Evolutionary conservation across 2,329 filamentous ascomycete species (phyloP), one percentile per base, ranked within the genome.

Genomic region (Lasiodiplodia gonubiensis): DNA sequence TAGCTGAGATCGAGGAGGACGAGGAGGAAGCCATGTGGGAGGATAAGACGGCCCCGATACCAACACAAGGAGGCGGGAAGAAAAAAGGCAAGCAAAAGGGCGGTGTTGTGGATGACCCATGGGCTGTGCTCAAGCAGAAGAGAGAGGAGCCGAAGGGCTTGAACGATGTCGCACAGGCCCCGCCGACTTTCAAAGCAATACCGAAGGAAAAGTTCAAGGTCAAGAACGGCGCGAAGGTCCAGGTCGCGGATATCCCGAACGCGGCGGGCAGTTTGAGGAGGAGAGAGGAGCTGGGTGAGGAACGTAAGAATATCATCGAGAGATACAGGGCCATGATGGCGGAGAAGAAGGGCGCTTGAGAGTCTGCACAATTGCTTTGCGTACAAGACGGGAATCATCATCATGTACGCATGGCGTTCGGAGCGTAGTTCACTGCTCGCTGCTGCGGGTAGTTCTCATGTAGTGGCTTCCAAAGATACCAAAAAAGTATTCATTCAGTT

Each of bases 201-300:
- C 84, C 85, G 7, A 86, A 79, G 69, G 88, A 88, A 75, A 88
- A 88, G 71, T 89, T 90, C 76, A 87, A 90, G 75, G 82, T 90
- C 8, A 86, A 87, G 55, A 80, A 86, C 27, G 88, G 88, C 0
- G 89, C 90, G 0, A 85, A 83, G 71, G 89, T 91, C 0, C 84
- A 90, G 68, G 89, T 92, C 27, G 87, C 84, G 1, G 88, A 91
- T 76, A 86, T 93, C 52, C 91, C 91, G 10, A 88, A 88, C 72
- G 81, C 85, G 3, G 89, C 87, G 46, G 92, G 90, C 16, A 92
- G 90, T 82, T 80, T 94, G 79, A 86, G 89, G 74, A 85, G 88
- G 76, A 85, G 90, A 78, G 91, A 93, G 75, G 90, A 93, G 79
- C 75, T 94, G 68, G 88, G 89, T n/a, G 86, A 82, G 60, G 88